Base-by-base conservation (phyloP, 2,329 filamentous ascomycete genomes). In the Rachicladosporium sp. region DNA sequence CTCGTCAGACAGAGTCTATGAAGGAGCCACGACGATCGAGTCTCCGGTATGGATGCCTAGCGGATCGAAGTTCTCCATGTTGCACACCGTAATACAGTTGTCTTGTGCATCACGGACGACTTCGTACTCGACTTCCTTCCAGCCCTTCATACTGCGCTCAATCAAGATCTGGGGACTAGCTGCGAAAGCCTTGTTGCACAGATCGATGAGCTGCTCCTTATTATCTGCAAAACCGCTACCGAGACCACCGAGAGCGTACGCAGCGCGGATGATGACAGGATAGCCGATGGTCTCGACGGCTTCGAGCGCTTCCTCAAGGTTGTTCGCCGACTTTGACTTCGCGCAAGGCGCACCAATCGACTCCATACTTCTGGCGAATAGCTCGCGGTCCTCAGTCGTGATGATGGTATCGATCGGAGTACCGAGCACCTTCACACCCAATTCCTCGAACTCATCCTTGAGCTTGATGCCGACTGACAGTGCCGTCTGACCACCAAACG, bases 121-220 rank as follows among this genome's bases (percentile, higher is more conserved):
- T 66, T 96, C 91, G 58, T 96, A 98, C 65, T 98, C 91, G 37
- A 95, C 82, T 66, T 98, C 91, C 68, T 98, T 98, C 91, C 91
- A 98, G 63, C 91, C 91, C 73, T 95, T 96, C 52, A 98, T 78
- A 38, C 87, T 94, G 68, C 96, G 96, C 71, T 98, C 91, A 43
- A 98, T 88, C 59, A 98, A 67, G 55, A 98, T 95, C 65, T 98
- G 91, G 36, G 91, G 89, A 2, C 89, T 89, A 29, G 96, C 76
- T 33, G 88, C 93, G 43, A 98, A 74, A 35, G 89, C 96, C 49
- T 86, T 80, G 46, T 91, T 88, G 49, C 88, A 82, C 73, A 98
- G 74, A 65, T 96, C 87, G 60, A 84, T 81, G 43, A 98, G 78
- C 67, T 98, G 91, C 57, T 95, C 87, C 52, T 82, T 73, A 65